These are phyloP conservation scores for Populus hybrid DNA, from an alignment of 441 rosid genomes.

Conservation along the genomic window DNA sequence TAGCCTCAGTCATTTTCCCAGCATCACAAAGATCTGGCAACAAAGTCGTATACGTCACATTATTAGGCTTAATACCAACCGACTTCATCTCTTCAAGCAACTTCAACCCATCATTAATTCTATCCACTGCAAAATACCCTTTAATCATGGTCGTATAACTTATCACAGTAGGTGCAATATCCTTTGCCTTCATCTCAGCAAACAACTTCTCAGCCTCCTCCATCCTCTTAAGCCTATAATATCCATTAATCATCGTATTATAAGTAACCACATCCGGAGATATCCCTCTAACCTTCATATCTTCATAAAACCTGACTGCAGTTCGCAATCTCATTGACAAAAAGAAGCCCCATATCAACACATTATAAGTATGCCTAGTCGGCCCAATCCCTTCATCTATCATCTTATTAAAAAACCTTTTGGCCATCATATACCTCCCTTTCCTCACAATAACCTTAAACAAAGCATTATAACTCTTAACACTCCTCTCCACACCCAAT, in stretches of 20 bases:
- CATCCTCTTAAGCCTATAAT: conserved; percentile 61
- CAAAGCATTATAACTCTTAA: conserved; percentile 63
- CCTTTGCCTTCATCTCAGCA: conserved; percentile 79
- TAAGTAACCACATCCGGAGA: conserved; percentile 68
- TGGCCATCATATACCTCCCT: conserved; percentile 94
- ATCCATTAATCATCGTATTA: conserved; percentile 80
- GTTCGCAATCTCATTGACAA: conserved; percentile 67
- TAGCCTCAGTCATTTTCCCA: conserved; percentile 63
- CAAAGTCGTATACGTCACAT: conserved; percentile 67
- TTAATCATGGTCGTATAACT: conserved; percentile 88
- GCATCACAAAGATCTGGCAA: conserved; percentile 80
- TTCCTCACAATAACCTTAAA: conserved; percentile 78
- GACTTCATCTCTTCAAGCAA: conserved; percentile 76
- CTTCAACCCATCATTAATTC: conserved; percentile 64
- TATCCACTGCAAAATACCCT: conserved; percentile 58
- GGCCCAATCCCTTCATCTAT: conserved; percentile 73
- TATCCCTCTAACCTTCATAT: conserved; percentile 69
- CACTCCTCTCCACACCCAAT: conserved; percentile 68
- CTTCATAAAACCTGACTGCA: conserved; percentile 76
- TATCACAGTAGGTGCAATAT: conserved; percentile 63
- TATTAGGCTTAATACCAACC: conserved; percentile 56
- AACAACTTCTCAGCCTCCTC: conserved; percentile 85
- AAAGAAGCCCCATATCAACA: conserved; percentile 90
- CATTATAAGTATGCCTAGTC: conserved; percentile 62
- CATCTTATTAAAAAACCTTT: conserved; percentile 79